phyloP scores from a whole-genome alignment of 352 stramenopile genomes.

The Phytophthora crassamura region DNA sequence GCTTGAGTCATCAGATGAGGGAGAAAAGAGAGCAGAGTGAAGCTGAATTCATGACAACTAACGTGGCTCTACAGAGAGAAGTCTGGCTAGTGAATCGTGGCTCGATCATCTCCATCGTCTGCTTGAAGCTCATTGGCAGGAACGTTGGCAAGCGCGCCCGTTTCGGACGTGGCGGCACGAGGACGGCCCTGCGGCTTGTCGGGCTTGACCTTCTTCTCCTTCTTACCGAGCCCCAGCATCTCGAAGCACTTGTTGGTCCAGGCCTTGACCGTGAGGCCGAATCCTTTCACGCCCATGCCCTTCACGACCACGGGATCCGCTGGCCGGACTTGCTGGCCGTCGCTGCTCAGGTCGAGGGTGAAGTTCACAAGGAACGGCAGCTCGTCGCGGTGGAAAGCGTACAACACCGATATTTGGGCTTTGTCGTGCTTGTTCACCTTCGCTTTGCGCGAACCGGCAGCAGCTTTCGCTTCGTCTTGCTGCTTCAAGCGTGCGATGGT shows the following conservation, averaged over 20 bases:
- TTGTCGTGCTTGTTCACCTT: constrained; percentile 30
- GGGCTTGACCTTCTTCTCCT: constrained; percentile 28
- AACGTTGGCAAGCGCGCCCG: not conserved
- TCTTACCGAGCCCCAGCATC: constrained; percentile 34
- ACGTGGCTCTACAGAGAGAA: not conserved
- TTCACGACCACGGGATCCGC: constrained; percentile 58
- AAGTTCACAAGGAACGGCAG: constrained; percentile 64
- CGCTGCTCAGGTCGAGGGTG: constrained; percentile 41
- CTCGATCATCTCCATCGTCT: constrained; percentile 14
- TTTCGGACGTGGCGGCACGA: constrained; percentile 23
- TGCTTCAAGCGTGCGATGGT: constrained; percentile 49
- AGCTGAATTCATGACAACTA: constrained; percentile 15
- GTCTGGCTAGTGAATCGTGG: constrained; percentile 29
- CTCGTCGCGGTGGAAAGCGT: constrained; percentile 71
- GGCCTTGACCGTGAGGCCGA: constrained; percentile 31
- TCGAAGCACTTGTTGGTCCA: constrained; percentile 38
- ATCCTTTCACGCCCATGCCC: constrained; percentile 50
- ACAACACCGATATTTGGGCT: constrained; percentile 41
- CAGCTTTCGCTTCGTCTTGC: constrained; percentile 30
- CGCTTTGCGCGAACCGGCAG: constrained; percentile 15
- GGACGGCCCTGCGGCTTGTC: constrained; percentile 6
- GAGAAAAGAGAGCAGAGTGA: constrained; percentile 1
- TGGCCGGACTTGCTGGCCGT: constrained; percentile 34
- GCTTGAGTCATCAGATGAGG: constrained; percentile 18
- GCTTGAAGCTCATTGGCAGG: not conserved